Conservation (phyloP, 1,284 basidiomycete genomes). For the Leccinum subspadiceum region DNA sequence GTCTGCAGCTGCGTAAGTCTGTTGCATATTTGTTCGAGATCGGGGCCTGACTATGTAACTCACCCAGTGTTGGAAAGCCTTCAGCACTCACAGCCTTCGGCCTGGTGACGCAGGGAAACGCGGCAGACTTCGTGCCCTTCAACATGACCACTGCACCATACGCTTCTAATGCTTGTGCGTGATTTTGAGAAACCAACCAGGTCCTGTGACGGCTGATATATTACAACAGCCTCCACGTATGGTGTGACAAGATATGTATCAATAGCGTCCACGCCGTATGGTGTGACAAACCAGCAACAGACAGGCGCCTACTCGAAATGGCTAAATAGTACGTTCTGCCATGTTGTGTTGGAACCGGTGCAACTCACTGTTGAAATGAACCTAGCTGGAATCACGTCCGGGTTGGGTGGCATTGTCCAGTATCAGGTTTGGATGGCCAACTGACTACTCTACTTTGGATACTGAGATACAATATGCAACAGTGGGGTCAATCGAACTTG, state of each 20-base stretch:
- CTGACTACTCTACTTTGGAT: background rate
- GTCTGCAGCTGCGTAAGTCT: conserved; percentile 42
- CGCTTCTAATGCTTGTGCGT: conserved; percentile 36
- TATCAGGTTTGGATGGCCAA: conserved; percentile 49
- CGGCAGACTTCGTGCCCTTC: conserved; percentile 58
- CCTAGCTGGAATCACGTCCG: conserved; percentile 42
- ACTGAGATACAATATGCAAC: conserved; percentile 12
- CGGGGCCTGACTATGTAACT: conserved; percentile 9
- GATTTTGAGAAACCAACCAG: background rate
- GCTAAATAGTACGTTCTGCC: conserved; percentile 41
- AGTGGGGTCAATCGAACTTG: conserved; percentile 56
- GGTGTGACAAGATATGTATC: conserved; percentile 41
- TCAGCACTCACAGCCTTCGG: conserved; percentile 54
- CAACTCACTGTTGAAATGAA: conserved; percentile 5
- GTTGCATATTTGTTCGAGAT: background rate
- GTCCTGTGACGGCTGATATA: conserved; percentile 1
- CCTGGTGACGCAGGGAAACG: conserved; percentile 56
- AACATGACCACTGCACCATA: conserved; percentile 48
- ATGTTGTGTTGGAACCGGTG: background rate
- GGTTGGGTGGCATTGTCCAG: conserved; percentile 51
- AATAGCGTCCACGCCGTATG: conserved; percentile 27
- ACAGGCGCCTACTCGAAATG: conserved; percentile 52
- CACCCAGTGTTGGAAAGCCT: conserved; percentile 55
- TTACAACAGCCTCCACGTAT: conserved; percentile 18
- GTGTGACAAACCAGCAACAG: conserved; percentile 51